phyloP scores from a whole-genome alignment of 345 rosid species.

The Hevea brasiliensis region DNA sequence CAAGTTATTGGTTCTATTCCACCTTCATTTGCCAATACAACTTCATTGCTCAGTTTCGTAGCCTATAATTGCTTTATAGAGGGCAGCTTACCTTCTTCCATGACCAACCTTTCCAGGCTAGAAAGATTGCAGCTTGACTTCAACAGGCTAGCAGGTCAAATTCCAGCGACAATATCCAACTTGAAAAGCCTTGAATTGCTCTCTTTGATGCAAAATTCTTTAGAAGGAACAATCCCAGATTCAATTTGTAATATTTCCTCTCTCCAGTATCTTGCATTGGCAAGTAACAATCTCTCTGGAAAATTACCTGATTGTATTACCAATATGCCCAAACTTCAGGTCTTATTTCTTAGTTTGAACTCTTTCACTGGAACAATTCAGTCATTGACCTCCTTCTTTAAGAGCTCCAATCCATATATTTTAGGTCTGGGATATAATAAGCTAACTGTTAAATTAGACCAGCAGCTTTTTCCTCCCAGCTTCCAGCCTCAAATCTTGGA shows the following conservation, averaged over 20 bases:
- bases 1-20: slow-evolving; percentile 24
- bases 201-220: slow-evolving; percentile 16
- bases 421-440: background rate
- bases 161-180: slow-evolving; percentile 20
- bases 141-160: slow-evolving; percentile 9
- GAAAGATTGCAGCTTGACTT: background rate
- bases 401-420: background rate
- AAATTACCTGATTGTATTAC: slow-evolving; percentile 23
- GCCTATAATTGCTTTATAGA: slow-evolving; percentile 19
- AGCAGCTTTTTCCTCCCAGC: background rate
- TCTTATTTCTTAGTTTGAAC: background rate
- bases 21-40: slow-evolving; percentile 18
- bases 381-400: slow-evolving; percentile 8
- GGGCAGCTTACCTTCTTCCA: slow-evolving; percentile 24
- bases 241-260: slow-evolving; percentile 15
- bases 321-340: slow-evolving; percentile 12
- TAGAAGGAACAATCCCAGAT: slow-evolving; percentile 20
- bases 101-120: slow-evolving; percentile 14
- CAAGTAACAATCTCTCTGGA: slow-evolving; percentile 10
- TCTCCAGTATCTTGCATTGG: slow-evolving; percentile 8
- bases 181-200: slow-evolving; percentile 18
- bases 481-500: slow-evolving; percentile 15
- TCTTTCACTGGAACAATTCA: slow-evolving; percentile 10
- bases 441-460: slow-evolving; percentile 1
- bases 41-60: slow-evolving; percentile 14